Evolutionary conservation across 2,329 filamentous ascomycete species (phyloP), one percentile per base, ranked within the genome.

Genomic region (Fusarium chuoi): DNA sequence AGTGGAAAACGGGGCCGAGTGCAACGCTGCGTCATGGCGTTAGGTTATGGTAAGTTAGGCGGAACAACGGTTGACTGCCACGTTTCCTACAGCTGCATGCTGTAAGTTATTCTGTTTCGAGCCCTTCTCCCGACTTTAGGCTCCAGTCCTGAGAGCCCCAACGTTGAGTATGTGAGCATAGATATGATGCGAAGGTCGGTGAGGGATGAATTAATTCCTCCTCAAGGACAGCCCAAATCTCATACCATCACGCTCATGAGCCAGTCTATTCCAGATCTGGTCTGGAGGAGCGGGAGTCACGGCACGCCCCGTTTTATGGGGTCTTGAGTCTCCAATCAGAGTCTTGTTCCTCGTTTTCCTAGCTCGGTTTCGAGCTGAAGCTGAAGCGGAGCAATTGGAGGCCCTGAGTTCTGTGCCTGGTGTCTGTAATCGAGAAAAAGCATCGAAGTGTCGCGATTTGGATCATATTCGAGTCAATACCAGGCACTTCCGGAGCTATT

Each of bases 251-350:
- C 13, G 45, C 48, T 39, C 38, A 63, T 62, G 39, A 39, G 63
- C 55, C 62, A 52, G 51, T 38, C 72, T 71, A 71, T 68, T 56
- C 64, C 62, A 46, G 45, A 74, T 54, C 15, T 39, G 62, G 61
- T 35, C 67, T 73, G 66, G 71, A 73, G 63, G 65, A 71, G 54
- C 75, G 75, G 75, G 75, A 78, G 59, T 72, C 72, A 77, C 74
- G 75, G 75, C 67, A 74, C 75, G 75, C 75, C 65, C 67, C 70
- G 65, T 62, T 57, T 39, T 55, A 55, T 17, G 30, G 39, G 56
- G 42, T 51, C 41, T 35, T 55, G 39, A 38, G 24, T 39, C 35
- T 58, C 73, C 73, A 78, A 75, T 78, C 73, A 74, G 42, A 49
- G 61, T 42, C 44, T 55, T 52, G 45, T 63, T 59, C 67, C 44